A percentile compares a stretch with the other conserved stretches of the same genome.
Evolutionary conservation across 140 eudicot species (phyloP).

Genomic region (Anethum foeniculum): DNA sequence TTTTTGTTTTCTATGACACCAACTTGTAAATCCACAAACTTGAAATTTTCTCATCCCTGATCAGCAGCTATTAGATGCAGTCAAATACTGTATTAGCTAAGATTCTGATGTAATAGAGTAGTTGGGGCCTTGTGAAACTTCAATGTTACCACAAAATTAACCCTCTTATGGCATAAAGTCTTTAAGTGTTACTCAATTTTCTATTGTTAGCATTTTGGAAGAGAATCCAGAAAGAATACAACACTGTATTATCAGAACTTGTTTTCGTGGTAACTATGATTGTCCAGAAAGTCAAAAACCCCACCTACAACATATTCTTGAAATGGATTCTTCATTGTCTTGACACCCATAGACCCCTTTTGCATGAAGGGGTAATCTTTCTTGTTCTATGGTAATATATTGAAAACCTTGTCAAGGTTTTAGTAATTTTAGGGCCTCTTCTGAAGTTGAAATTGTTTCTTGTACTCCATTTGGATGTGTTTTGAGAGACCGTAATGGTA

Average conservation of each 20-base stretch:
- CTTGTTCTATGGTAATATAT: not conserved
- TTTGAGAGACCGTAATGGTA: slow-evolving; percentile 19
- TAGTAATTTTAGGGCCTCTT: slow-evolving; percentile 36
- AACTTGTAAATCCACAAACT: no score
- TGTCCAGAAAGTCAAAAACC: not conserved
- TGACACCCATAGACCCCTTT: not conserved
- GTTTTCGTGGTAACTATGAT: not conserved
- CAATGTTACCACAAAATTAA: not conserved
- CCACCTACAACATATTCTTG: not conserved
- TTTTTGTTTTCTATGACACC: no score
- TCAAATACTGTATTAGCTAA: not conserved
- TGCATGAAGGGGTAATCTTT: not conserved
- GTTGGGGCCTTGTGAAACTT: not conserved
- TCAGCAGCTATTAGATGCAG: not conserved
- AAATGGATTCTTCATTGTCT: not conserved
- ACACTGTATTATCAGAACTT: not conserved
- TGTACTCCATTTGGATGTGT: slow-evolving; percentile 33
- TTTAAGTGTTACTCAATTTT: no score
- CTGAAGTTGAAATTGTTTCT: slow-evolving; percentile 35
- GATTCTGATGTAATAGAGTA: not conserved
- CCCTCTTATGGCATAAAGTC: not conserved
- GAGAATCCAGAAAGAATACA: not conserved
- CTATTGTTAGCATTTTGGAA: no score
- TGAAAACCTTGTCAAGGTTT: not conserved
- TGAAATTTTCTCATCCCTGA: no score